Conservation (phyloP, 2,329 filamentous ascomycete genomes). For the Aspergillus ustus region DNA sequence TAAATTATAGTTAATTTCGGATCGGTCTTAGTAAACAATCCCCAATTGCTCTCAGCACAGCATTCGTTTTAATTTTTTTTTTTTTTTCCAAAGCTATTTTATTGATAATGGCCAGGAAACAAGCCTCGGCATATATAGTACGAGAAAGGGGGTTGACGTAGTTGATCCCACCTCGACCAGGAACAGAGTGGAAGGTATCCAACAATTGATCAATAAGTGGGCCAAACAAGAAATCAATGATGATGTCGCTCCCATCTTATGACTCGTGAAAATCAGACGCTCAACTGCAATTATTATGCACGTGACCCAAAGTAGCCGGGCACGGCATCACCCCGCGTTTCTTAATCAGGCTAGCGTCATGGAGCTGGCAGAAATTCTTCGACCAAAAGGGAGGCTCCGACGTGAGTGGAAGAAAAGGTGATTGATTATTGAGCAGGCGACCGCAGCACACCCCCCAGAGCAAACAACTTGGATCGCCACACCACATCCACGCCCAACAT, state of each 20-base stretch:
- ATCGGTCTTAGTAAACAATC: not conserved
- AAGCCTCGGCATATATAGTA: not conserved
- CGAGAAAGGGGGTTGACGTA: no score
- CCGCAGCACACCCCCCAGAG: constrained; percentile 18
- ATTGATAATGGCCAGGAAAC: not conserved
- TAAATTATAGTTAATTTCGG: not conserved
- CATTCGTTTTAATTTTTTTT: not conserved
- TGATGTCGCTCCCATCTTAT: not conserved
- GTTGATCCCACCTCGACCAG: no score
- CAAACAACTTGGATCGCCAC: constrained; percentile 1
- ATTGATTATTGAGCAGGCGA: constrained; percentile 26
- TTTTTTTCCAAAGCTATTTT: not conserved
- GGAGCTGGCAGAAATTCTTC: constrained; percentile 29
- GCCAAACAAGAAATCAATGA: not conserved
- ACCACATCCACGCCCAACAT: constrained; percentile 9
- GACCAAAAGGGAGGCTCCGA: constrained; percentile 20
- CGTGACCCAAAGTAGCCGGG: constrained; percentile 18
- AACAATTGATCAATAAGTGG: not conserved
- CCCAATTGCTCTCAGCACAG: not conserved
- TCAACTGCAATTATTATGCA: constrained; percentile 4
- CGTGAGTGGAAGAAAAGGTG: constrained; percentile 19
- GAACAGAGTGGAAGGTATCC: no score
- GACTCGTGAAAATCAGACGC: not conserved
- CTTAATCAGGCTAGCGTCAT: constrained; percentile 23
- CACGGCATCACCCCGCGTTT: constrained; percentile 27